A percentile compares a stretch with the other conserved stretches of the same genome.
These are phyloP conservation scores for Spizellomyces punctatus DNA, from an alignment of 192 early-diverging fungal genomes.

Conservation along the genomic window DNA sequence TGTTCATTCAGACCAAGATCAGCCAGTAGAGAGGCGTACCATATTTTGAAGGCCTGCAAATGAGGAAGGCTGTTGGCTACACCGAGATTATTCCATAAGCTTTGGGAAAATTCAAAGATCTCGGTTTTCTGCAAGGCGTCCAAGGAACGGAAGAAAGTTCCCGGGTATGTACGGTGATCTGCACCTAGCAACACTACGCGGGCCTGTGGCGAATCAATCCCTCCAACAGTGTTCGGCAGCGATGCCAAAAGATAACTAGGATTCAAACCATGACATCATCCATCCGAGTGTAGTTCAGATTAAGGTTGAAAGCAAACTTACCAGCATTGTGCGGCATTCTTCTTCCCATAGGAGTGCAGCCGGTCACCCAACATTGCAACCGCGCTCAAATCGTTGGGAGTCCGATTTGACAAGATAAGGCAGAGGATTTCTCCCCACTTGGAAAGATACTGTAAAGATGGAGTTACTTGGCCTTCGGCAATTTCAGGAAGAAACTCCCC, in stretches of 20 bases:
- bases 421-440: conserved; percentile 77
- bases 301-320: conserved; percentile 35
- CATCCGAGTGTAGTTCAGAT: conserved; percentile 2
- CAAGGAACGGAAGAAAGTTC: conserved; percentile 55
- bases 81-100: conserved; percentile 46
- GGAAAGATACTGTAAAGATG: conserved; percentile 40
- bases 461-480: conserved; percentile 14
- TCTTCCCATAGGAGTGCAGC: conserved; percentile 56
- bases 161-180: conserved; percentile 40
- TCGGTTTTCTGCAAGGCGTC: conserved; percentile 76
- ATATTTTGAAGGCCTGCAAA: conserved; percentile 87
- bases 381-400: conserved; percentile 67
- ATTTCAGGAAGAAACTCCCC: conserved; percentile 36
- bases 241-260: conserved; percentile 67
- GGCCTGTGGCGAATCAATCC: conserved; percentile 61
- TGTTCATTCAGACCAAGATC: conserved; percentile 76
- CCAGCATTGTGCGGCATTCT: conserved; percentile 80
- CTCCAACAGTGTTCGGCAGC: conserved; percentile 61
- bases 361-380: conserved; percentile 81
- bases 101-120: conserved; percentile 77
- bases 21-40: conserved; percentile 76
- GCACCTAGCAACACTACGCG: conserved; percentile 73
- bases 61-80: conserved; percentile 71
- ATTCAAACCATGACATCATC: conserved; percentile 7
- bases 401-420: conserved; percentile 85